phyloP scores from a whole-genome alignment of 768 basidiomycete species.

The Mycena vitilis region DNA sequence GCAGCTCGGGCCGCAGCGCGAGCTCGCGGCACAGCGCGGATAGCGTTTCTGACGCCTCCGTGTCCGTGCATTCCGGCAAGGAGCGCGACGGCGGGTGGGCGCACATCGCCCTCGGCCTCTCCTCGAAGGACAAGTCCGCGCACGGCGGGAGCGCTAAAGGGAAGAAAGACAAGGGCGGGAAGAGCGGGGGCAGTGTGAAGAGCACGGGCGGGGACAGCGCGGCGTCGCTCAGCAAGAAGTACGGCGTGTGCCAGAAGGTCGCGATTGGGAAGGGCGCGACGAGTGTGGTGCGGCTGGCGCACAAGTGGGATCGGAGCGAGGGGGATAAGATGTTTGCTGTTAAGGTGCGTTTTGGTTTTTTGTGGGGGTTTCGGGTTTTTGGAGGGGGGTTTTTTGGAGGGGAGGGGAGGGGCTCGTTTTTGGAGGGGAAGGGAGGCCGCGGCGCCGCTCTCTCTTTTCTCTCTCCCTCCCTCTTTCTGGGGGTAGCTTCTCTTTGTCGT shows the following conservation, averaged over 20 bases:
- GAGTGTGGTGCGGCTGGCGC: slow-evolving; percentile 93
- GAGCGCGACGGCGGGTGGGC: too few relatives aligned
- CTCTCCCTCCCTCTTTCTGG: slow-evolving; percentile 14
- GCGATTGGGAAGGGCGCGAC: slow-evolving; percentile 99
- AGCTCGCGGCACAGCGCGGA: slow-evolving; percentile 53
- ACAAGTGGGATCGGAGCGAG: slow-evolving; percentile 97
- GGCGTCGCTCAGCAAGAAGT: slow-evolving; percentile 77
- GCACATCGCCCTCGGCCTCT: too few relatives aligned
- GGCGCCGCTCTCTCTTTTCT: too few relatives aligned
- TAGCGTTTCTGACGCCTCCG: slow-evolving; percentile 35
- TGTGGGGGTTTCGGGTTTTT: slow-evolving; percentile 10
- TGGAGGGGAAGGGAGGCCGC: too few relatives aligned
- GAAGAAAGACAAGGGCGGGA: slow-evolving; percentile 37
- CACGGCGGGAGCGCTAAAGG: neutral
- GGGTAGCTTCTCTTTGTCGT: too few relatives aligned
- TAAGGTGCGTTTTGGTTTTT: slow-evolving; percentile 72
- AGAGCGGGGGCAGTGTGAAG: slow-evolving; percentile 38
- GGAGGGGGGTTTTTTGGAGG: too few relatives aligned
- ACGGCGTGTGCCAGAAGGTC: slow-evolving; percentile 92
- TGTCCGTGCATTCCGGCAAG: too few relatives aligned
- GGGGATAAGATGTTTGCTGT: slow-evolving; percentile 95
- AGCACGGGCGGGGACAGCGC: slow-evolving; percentile 41
- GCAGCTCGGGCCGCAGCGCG: slow-evolving; percentile 69
- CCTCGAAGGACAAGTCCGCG: too few relatives aligned
- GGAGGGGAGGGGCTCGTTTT: too few relatives aligned